Base-by-base conservation (phyloP, 306 rosid genomes). In the Cyclanthera cordifolia region DNA sequence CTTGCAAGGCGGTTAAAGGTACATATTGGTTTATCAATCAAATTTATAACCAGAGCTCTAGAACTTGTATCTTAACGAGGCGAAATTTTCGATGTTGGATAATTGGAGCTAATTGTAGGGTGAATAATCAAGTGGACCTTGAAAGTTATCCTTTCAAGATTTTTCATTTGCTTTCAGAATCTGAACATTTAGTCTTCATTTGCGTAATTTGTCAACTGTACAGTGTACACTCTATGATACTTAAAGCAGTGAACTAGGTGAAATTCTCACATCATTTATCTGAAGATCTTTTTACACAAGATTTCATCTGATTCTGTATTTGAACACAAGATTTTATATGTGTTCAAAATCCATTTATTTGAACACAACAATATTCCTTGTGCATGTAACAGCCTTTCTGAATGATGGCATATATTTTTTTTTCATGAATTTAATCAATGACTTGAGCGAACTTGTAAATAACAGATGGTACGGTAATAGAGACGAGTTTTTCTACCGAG, bases 1-100 rank as follows among this genome's bases (percentile, higher is more conserved):
- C 96, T 91, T 63, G 50, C 95, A 39, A 87, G 86, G 79, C 87
- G 81, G 76, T 80, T 91, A 72, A 85, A 91, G 96, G 95, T 91
- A 82, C 30, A 47, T 56, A 55, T 37, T 43, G 56, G 59, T 32
- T 67, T 47, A 16, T 9, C 48, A 0, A 67, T 28, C 7, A 32
- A 19, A 68, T 27, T 28, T 50, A 68, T 30, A 50, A 48, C 47
- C 17, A 11, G n/a, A 12, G 49, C 49, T 45, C 50, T 28, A n/a
- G 41, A 50, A 45, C 54, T 65, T 45, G 70, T 21, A 65, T 46
- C 37, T 13, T 63, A 19, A 34, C 46, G 5, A 32, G 37, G 37
- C 37, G 37, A 32, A 32, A 3, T 32, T 32, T 1, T 32, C 5
- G 13, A 10, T 1, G 24, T 46, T 9, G 28, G 30, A 61, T 37